Conservation (phyloP, 179 eudicot species). For the Silene noctiflora region DNA sequence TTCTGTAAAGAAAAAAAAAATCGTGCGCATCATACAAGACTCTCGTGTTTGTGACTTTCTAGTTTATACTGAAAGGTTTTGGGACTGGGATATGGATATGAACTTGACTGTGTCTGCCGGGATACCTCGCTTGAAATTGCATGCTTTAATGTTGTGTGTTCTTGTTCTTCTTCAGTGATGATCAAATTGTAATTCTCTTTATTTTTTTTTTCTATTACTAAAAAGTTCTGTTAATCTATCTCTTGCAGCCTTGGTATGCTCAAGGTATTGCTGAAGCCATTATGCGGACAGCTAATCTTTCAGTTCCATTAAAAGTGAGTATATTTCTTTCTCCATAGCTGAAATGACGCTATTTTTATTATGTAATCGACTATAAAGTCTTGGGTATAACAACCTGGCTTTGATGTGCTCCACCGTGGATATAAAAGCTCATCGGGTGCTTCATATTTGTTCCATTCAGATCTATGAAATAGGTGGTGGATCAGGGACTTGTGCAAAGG, state of each 20-base stretch:
- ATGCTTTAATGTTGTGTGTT: constrained; percentile 1
- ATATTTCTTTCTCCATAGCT: neutral
- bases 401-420: neutral
- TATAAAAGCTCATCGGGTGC: neutral
- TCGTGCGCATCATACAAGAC: neutral
- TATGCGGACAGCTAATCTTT: constrained; percentile 81
- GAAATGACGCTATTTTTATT: neutral
- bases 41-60: neutral
- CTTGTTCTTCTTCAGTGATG: neutral
- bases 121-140: neutral
- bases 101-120: neutral
- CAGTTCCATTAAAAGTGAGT: constrained; percentile 82
- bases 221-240: constrained; percentile 8
- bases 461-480: constrained; percentile 99
- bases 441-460: constrained; percentile 40
- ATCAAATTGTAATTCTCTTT: neutral
- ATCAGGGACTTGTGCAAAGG: constrained; percentile 97
- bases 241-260: constrained; percentile 95
- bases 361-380: neutral
- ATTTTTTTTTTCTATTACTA: too few species aligned
- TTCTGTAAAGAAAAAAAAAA: neutral
- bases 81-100: neutral
- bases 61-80: neutral
- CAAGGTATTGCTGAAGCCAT: constrained; percentile 95
- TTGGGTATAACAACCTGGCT: neutral